A percentile compares a stretch with the other conserved stretches of the same genome.
Conservation (phyloP, 2,329 filamentous ascomycete genomes). For the Clathrospora elynae region DNA sequence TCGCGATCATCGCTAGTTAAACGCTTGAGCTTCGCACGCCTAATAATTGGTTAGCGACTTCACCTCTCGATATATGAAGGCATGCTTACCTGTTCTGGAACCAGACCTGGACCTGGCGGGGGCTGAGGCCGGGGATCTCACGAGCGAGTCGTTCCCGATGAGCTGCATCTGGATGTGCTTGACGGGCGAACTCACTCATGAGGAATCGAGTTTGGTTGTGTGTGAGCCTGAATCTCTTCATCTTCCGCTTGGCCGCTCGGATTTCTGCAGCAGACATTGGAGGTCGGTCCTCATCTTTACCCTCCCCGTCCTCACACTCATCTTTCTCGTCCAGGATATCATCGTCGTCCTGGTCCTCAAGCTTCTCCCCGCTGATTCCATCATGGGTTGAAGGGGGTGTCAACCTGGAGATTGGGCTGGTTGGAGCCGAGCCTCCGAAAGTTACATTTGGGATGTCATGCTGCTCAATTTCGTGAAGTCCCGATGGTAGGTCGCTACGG, state of each 20-base stretch:
- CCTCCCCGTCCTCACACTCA: slow-evolving; percentile 35
- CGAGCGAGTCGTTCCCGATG: slow-evolving; percentile 84
- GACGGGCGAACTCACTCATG: slow-evolving; percentile 95
- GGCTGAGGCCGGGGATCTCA: slow-evolving; percentile 89
- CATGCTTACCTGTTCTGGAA: slow-evolving; percentile 86
- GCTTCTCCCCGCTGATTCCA: slow-evolving; percentile 41
- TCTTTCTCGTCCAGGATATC: slow-evolving; percentile 50
- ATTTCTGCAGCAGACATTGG: slow-evolving; percentile 55
- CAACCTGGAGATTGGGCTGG: slow-evolving; percentile 53
- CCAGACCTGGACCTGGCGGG: slow-evolving; percentile 95
- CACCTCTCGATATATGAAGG: background rate
- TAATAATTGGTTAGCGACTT: slow-evolving; percentile 37
- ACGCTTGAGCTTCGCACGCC: slow-evolving; percentile 66
- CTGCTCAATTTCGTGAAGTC: slow-evolving; percentile 45
- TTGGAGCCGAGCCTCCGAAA: slow-evolving; percentile 53
- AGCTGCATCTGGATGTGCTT: slow-evolving; percentile 90
- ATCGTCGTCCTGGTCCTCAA: slow-evolving; percentile 47
- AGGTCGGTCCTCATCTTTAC: slow-evolving; percentile 42
- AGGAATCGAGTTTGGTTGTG: slow-evolving; percentile 97
- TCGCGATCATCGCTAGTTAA: slow-evolving; percentile 66
- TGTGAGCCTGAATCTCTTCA: slow-evolving; percentile 85
- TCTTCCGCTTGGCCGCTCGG: slow-evolving; percentile 57
- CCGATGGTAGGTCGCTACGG: slow-evolving; percentile 34
- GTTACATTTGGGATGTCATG: slow-evolving; percentile 44
- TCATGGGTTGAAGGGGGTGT: slow-evolving; percentile 53